phyloP scores from a whole-genome alignment of 768 basidiomycete genomes.

The Hydnomerulius pinastri region DNA sequence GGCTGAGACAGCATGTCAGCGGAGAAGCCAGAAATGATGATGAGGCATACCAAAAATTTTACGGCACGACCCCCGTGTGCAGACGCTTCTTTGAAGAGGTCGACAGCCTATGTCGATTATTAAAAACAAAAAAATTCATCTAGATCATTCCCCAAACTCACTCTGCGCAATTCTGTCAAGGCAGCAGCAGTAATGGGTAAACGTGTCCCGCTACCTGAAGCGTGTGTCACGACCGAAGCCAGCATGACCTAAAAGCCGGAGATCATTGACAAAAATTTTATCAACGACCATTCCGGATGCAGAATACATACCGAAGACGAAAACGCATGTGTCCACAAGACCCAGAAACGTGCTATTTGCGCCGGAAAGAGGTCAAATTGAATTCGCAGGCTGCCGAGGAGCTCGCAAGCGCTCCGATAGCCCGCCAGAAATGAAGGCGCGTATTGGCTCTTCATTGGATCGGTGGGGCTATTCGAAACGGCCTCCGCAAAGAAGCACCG shows the following conservation, averaged over 20 bases:
- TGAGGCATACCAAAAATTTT: slow-evolving; percentile 62
- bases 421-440: slow-evolving; percentile 69
- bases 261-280: slow-evolving; percentile 4
- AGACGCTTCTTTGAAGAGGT: slow-evolving; percentile 67
- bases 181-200: slow-evolving; percentile 75
- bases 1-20: slow-evolving; percentile 45
- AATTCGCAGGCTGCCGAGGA: slow-evolving; percentile 48
- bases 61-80: slow-evolving; percentile 62
- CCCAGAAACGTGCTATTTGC: slow-evolving; percentile 68
- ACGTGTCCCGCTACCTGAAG: slow-evolving; percentile 42
- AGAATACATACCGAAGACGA: slow-evolving; percentile 54
- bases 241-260: slow-evolving; percentile 60
- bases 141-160: slow-evolving; percentile 7
- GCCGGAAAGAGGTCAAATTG: slow-evolving; percentile 55
- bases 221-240: slow-evolving; percentile 74
- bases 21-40: neutral
- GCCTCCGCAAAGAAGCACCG: slow-evolving; percentile 79
- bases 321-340: slow-evolving; percentile 73
- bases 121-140: neutral
- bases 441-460: slow-evolving; percentile 70
- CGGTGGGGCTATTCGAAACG: slow-evolving; percentile 58
- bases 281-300: neutral
- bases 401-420: slow-evolving; percentile 64
- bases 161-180: slow-evolving; percentile 56
- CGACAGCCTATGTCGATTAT: slow-evolving; percentile 42